phyloP scores from a whole-genome alignment of 129 eudicot genomes.

The Lonicera japonica region DNA sequence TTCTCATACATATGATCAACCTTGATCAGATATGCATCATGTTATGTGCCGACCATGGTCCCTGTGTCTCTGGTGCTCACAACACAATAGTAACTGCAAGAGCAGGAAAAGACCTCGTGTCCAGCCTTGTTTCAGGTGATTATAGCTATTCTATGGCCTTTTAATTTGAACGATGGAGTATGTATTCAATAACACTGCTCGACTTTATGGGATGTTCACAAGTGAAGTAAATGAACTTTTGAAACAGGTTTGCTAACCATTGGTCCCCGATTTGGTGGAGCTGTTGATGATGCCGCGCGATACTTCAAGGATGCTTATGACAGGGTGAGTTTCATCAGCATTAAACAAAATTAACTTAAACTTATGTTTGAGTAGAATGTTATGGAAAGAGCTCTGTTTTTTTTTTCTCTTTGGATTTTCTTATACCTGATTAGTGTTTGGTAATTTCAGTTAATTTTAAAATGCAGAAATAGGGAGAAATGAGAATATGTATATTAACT shows the following conservation, averaged over 20 bases:
- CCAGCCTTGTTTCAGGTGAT: constrained; percentile 92
- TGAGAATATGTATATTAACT: too few species aligned
- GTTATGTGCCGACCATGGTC: constrained; percentile 99
- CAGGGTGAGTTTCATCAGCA: constrained; percentile 43
- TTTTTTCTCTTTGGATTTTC: neutral
- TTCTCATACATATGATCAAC: constrained; percentile 5
- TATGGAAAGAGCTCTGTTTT: too few species aligned
- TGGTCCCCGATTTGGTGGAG: constrained; percentile 99
- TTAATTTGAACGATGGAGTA: neutral
- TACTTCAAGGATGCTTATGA: constrained; percentile 98
- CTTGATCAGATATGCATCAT: constrained; percentile 78
- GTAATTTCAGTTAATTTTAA: too few species aligned
- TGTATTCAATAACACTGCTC: neutral
- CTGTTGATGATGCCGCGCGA: constrained; percentile 98
- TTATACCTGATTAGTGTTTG: neutral
- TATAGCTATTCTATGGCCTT: neutral
- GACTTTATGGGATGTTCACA: neutral
- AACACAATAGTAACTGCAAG: constrained; percentile 97
- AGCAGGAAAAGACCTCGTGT: constrained; percentile 96
- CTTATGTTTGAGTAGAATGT: too few species aligned
- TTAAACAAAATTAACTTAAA: constrained; percentile 4
- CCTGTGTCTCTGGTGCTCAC: constrained; percentile 99
- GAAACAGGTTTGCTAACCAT: constrained; percentile 89
- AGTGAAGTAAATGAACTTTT: constrained; percentile 5
- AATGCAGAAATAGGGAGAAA: too few species aligned